A percentile compares a stretch with the other conserved stretches of the same genome.
Conservation (phyloP, 441 rosid genomes). For the Arabidopsis lyrata region DNA sequence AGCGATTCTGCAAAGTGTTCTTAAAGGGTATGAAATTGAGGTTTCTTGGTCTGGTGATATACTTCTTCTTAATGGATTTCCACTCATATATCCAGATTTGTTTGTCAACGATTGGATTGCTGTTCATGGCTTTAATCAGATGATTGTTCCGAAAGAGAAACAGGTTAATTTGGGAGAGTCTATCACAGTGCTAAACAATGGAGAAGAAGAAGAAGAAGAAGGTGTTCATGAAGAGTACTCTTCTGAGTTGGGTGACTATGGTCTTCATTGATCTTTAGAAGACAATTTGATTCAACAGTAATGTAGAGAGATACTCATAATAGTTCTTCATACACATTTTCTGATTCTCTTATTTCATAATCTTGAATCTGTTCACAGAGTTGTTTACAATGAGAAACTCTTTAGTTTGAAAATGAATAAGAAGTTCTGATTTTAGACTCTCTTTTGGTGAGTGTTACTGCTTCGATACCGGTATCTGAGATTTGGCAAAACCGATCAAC, state of each 20-base stretch:
- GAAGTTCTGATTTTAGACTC: slow-evolving; percentile 16
- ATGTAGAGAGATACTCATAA: background rate
- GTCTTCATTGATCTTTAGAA: slow-evolving; percentile 34
- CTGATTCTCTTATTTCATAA: slow-evolving; percentile 10
- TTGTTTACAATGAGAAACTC: slow-evolving; percentile 16
- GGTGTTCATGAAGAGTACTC: slow-evolving; percentile 34
- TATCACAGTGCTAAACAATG: slow-evolving; percentile 40
- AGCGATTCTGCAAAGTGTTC: slow-evolving; percentile 34
- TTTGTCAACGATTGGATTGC: slow-evolving; percentile 39
- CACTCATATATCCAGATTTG: slow-evolving; percentile 49
- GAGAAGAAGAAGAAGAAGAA: slow-evolving; percentile 33
- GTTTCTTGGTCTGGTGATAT: slow-evolving; percentile 50
- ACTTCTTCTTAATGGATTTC: slow-evolving; percentile 51
- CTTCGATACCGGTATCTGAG: slow-evolving; percentile 61
- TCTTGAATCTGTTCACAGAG: background rate
- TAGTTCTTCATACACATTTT: background rate
- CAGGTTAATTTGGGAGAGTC: slow-evolving; percentile 42
- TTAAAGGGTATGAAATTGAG: slow-evolving; percentile 45
- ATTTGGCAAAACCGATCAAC: slow-evolving; percentile 71
- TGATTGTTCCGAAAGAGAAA: slow-evolving; percentile 34
- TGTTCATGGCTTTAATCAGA: slow-evolving; percentile 48
- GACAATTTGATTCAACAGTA: background rate
- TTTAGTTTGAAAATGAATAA: background rate
- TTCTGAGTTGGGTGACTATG: slow-evolving; percentile 43
- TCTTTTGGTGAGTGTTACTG: slow-evolving; percentile 15